Conservation (phyloP, 768 basidiomycete genomes). For the Boletus sensibilis region DNA sequence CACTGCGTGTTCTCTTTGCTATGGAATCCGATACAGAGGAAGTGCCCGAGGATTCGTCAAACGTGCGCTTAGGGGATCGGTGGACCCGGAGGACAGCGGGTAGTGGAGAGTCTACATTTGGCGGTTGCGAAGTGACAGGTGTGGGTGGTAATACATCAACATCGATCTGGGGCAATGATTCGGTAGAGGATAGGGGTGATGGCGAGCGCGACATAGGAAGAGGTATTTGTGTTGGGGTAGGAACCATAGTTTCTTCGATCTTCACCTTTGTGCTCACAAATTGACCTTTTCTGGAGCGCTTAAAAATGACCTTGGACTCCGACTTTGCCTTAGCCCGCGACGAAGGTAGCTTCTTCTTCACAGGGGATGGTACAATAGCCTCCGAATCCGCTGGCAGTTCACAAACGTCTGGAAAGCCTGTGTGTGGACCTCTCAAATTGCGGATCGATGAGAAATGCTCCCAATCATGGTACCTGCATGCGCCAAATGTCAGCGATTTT, state of each 20-base stretch:
- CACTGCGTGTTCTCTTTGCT: constrained; percentile 37
- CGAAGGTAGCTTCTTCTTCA: constrained; percentile 37
- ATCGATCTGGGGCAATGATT: constrained; percentile 26
- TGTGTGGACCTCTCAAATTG: constrained; percentile 80
- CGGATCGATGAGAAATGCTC: constrained; percentile 95
- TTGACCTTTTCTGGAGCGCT: constrained; percentile 25
- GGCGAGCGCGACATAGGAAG: constrained; percentile 40
- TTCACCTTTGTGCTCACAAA: constrained; percentile 24
- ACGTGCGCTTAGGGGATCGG: constrained; percentile 57
- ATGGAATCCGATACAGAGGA: constrained; percentile 36
- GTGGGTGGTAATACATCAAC: constrained; percentile 30
- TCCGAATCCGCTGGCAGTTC: constrained; percentile 45
- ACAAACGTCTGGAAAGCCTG: constrained; percentile 63
- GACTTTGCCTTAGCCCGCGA: constrained; percentile 31
- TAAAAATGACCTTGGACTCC: constrained; percentile 15
- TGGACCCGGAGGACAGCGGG: constrained; percentile 34
- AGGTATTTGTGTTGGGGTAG: constrained; percentile 35
- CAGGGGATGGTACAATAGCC: constrained; percentile 30
- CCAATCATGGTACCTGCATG: constrained; percentile 81
- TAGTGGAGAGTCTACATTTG: constrained; percentile 9
- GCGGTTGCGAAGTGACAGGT: constrained; percentile 21
- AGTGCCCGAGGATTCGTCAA: constrained; percentile 54
- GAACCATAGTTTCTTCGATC: constrained; percentile 18
- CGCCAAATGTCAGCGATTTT: constrained; percentile 11
- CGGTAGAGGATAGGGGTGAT: constrained; percentile 32